Evolutionary conservation across 2,329 filamentous ascomycete genomes (phyloP), one percentile per base, ranked within the genome.

Genomic region (Akanthomyces muscarius): DNA sequence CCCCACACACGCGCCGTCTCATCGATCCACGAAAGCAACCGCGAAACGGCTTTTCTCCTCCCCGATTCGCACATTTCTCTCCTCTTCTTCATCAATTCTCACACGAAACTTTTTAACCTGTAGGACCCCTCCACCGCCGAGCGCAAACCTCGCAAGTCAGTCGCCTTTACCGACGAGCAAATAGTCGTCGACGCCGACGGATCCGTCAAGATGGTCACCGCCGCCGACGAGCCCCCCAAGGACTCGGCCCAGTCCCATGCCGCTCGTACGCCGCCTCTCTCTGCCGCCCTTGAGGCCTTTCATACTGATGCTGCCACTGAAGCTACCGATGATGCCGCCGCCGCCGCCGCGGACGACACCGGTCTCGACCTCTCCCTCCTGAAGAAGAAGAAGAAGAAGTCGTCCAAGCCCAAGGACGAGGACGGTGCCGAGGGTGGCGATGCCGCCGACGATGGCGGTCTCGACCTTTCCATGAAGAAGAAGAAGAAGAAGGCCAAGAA

Each of bases 171-270:
- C 75, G 90, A 95, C 78, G 91, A 91, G 73, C 86, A 91, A 71
- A 85, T 90, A 68, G 87, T 97, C 71, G 93, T 97, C 76, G 91
- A 96, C 81, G 86, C 87, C 77, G 91, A 97, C 83, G 94, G 94
- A 71, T 86, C 89, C 74, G 87, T 97, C 74, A 91, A 86, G 72
- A 88, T 90, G 78, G 83, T 86, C 75, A 86, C 90, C 76, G 85
- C 88, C 69, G 83, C 85, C 70, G 86, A 89, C 72, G 90, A 91
- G 71, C 83, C 89, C 70, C 51, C 52, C 67, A 92, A 92, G 81
- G 86, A 89, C 69, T 91, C 90, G 71, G 92, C 92, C 69, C 85
- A 89, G 81, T 92, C 88, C 74, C 91, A 96, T 78, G 85, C 87
- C 74, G 78, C 86, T 72, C 83, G 86, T 87, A 87, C 81, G 83